Conservation (phyloP, 2,329 filamentous ascomycete species). For the Diaporthe longicolla region DNA sequence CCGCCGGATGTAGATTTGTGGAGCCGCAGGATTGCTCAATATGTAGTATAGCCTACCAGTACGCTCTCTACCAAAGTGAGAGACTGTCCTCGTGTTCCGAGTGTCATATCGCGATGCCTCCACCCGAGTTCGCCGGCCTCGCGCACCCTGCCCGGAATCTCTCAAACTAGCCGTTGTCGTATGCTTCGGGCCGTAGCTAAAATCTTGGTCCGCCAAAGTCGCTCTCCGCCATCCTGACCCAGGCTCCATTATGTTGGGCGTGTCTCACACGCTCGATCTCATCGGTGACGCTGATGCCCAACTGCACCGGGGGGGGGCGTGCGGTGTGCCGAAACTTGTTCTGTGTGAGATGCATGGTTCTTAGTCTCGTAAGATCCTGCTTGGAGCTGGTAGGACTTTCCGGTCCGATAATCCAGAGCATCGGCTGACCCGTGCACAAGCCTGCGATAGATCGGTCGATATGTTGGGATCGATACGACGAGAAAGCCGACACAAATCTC, state of each 20-base stretch:
- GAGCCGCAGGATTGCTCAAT: no score
- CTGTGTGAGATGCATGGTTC: no score
- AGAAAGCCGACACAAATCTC: slow-evolving; percentile 1
- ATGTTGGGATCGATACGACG: neutral
- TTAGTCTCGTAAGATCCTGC: neutral
- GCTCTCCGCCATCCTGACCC: neutral
- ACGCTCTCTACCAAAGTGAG: no score
- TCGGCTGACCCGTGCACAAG: neutral
- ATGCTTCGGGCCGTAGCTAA: no score
- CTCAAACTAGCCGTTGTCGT: neutral
- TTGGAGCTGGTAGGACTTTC: neutral
- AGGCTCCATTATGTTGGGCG: neutral
- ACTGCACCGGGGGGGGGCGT: neutral
- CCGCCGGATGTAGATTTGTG: no score
- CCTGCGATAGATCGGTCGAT: neutral
- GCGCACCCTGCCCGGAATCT: neutral
- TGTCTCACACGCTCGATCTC: neutral
- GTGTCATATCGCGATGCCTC: no score
- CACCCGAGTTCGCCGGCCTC: neutral
- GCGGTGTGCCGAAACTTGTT: neutral
- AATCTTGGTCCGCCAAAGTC: neutral
- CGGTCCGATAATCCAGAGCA: neutral
- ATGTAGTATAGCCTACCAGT: no score
- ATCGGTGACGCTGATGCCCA: neutral
- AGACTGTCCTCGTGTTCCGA: no score